Evolutionary conservation across 495 filamentous ascomycete species (phyloP).

Genomic region (Elasticomyces elasticus): DNA sequence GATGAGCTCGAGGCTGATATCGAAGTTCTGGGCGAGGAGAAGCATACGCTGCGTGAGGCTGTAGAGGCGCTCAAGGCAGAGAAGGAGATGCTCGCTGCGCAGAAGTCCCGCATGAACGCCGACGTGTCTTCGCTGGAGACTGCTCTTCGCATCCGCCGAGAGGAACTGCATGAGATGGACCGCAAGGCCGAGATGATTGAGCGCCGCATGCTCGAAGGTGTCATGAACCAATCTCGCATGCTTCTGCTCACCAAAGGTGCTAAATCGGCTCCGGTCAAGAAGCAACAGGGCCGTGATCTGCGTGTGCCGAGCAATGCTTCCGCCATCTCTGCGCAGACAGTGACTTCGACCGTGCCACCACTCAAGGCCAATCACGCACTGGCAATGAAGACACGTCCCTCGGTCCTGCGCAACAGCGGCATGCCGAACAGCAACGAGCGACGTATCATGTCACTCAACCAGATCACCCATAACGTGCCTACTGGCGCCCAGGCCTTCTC

Average conservation of each 20-base stretch:
- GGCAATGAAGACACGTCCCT: constrained; percentile 39
- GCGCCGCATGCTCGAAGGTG: constrained; percentile 82
- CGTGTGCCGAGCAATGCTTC: constrained; percentile 51
- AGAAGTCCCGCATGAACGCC: constrained; percentile 66
- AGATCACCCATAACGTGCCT: constrained; percentile 68
- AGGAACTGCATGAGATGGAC: constrained; percentile 86
- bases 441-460: constrained; percentile 77
- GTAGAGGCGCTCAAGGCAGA: constrained; percentile 34
- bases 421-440: constrained; percentile 44
- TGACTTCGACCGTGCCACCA: constrained; percentile 24
- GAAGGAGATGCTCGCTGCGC: constrained; percentile 50
- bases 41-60: constrained; percentile 29
- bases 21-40: constrained; percentile 52
- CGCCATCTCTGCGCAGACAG: constrained; percentile 30
- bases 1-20: constrained; percentile 68
- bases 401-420: constrained; percentile 25
- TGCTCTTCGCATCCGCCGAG: constrained; percentile 73
- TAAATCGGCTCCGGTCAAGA: constrained; percentile 36
- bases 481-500: constrained; percentile 45
- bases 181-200: constrained; percentile 76
- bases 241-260: constrained; percentile 56
- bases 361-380: constrained; percentile 33
- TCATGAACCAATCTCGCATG: constrained; percentile 86
- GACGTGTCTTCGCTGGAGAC: constrained; percentile 84
- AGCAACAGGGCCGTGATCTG: constrained; percentile 49